Conservation (phyloP, 306 rosid genomes). For the Fragaria vesca region DNA sequence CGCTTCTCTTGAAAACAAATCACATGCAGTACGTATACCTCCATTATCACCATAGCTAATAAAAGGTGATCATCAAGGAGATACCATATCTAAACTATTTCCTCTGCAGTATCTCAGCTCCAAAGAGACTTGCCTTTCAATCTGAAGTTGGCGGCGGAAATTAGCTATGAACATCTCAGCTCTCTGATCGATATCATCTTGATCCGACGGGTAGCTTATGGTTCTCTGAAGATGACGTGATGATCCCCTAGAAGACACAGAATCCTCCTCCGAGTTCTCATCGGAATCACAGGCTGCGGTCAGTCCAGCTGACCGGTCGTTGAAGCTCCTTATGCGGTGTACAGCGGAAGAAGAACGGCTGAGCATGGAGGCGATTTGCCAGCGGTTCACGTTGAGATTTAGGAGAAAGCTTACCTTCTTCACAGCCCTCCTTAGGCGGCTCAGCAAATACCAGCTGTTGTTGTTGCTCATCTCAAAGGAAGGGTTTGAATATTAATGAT, state of each 20-base stretch:
- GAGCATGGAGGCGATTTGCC: slow-evolving; percentile 50
- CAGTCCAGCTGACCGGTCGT: slow-evolving; percentile 53
- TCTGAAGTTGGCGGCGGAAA: slow-evolving; percentile 62
- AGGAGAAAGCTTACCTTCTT: slow-evolving; percentile 50
- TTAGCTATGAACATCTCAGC: slow-evolving; percentile 72
- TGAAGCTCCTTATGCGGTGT: slow-evolving; percentile 43
- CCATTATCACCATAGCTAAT: not conserved
- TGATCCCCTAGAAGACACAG: slow-evolving; percentile 22
- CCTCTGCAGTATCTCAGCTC: slow-evolving; percentile 53
- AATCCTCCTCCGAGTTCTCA: slow-evolving; percentile 15
- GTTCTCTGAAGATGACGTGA: slow-evolving; percentile 47
- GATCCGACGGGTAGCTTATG: slow-evolving; percentile 49
- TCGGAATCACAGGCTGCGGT: slow-evolving; percentile 19
- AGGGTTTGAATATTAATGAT: not conserved
- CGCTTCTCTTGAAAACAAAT: not conserved
- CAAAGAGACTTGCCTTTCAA: slow-evolving; percentile 75
- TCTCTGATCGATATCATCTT: slow-evolving; percentile 62
- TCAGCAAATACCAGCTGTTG: slow-evolving; percentile 28
- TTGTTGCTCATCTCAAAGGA: slow-evolving; percentile 27
- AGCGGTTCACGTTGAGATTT: slow-evolving; percentile 41
- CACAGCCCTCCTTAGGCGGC: slow-evolving; percentile 58
- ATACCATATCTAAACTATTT: slow-evolving; percentile 35
- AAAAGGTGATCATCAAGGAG: slow-evolving; percentile 25
- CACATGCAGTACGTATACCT: not conserved
- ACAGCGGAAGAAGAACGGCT: slow-evolving; percentile 30